These are phyloP conservation scores for Hibiscus syriacus DNA, from an alignment of 345 rosid genomes.

Conservation along the genomic window DNA sequence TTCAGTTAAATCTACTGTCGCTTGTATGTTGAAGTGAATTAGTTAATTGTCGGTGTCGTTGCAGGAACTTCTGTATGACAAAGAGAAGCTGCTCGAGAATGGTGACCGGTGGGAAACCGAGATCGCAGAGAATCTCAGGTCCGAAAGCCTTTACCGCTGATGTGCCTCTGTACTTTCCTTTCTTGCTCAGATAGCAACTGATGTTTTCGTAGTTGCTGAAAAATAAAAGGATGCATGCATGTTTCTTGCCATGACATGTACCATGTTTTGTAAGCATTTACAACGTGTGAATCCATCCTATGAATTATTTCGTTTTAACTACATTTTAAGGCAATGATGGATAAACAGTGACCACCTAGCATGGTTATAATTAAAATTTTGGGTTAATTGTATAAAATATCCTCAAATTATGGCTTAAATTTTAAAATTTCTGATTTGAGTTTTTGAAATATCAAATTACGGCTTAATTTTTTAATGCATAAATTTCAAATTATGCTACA, in stretches of 20 bases:
- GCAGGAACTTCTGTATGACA: conserved; percentile 91
- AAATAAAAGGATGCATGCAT: conserved; percentile 21
- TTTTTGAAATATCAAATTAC: no score
- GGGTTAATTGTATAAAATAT: no score
- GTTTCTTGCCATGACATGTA: conserved; percentile 10
- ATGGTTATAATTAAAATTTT: no score
- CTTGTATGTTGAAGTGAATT: neutral
- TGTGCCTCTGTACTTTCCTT: neutral
- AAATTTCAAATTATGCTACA: no score
- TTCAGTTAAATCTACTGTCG: neutral
- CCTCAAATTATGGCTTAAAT: no score
- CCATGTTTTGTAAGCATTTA: neutral
- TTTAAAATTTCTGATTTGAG: no score
- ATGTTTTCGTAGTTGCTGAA: neutral
- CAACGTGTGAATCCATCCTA: neutral
- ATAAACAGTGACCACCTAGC: no score
- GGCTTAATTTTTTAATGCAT: no score
- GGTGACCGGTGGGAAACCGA: conserved; percentile 98
- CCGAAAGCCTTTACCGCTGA: conserved; percentile 91
- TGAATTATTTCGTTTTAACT: conserved; percentile 9
- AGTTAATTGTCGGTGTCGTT: neutral
- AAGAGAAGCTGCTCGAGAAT: conserved; percentile 94
- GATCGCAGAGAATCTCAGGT: conserved; percentile 94
- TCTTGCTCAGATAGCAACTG: neutral
- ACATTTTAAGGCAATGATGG: neutral